Percentiles rank a stretch among this genome's conserved stretches.
Conservation (phyloP, 345 rosid species). For the Syzygium aromaticum region DNA sequence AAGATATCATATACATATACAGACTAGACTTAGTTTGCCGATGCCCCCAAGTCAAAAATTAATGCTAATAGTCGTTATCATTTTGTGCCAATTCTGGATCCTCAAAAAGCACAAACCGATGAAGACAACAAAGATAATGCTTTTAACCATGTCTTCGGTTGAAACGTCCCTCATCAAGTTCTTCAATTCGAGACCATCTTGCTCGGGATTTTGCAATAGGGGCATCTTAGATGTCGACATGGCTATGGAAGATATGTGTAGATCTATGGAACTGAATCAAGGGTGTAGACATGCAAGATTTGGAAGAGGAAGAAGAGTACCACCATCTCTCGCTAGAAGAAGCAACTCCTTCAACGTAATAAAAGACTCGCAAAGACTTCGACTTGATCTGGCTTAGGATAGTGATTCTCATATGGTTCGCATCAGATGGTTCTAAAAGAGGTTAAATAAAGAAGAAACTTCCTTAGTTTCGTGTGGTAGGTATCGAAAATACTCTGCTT, state of each 20-base stretch:
- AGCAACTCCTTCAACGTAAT: not conserved
- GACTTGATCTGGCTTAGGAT: not conserved
- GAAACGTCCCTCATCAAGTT: not conserved
- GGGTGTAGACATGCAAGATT: not conserved
- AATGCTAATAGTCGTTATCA: not conserved
- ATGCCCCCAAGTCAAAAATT: not conserved
- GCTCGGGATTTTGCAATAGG: not conserved
- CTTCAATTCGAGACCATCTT: not conserved
- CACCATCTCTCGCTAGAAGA: not conserved
- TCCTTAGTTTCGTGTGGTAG: not conserved
- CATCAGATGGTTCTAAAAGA: not conserved
- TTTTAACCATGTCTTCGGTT: not conserved
- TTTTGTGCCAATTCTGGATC: not conserved
- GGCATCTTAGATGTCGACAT: not conserved
- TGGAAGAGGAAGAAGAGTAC: not conserved
- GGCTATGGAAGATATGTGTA: not conserved
- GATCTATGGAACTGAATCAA: not conserved
- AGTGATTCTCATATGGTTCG: not conserved
- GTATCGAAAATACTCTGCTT: not conserved
- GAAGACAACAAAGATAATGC: not conserved
- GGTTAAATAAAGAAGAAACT: not conserved
- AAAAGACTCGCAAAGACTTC: not conserved
- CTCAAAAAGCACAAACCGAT: not conserved
- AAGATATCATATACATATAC: not conserved
- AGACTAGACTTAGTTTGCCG: not conserved